These are phyloP conservation scores for Simplicillium sp. DNA, from an alignment of 2,329 filamentous ascomycete genomes.

Conservation along the genomic window DNA sequence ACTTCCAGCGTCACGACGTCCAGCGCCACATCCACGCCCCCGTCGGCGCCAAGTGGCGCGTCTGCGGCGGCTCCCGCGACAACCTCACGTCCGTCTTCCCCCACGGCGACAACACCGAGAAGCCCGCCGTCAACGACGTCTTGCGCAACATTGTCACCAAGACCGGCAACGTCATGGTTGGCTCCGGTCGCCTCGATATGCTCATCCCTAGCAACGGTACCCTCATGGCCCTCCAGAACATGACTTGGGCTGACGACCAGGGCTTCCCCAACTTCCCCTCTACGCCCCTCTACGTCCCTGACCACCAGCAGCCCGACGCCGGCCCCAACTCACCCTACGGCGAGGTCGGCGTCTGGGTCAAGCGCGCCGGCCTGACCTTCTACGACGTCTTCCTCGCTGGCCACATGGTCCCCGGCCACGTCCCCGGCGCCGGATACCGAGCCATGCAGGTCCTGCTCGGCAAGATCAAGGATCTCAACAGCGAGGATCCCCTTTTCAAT, in stretches of 20 bases:
- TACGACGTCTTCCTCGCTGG: background rate
- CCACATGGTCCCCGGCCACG: background rate
- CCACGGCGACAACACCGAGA: background rate
- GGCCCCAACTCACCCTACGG: background rate
- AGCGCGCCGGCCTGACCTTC: background rate
- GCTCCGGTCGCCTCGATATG: slow-evolving; percentile 27
- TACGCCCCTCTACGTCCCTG: slow-evolving; percentile 3
- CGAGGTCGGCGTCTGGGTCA: background rate
- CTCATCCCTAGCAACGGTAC: slow-evolving; percentile 54
- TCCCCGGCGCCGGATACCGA: background rate
- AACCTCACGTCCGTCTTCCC: background rate
- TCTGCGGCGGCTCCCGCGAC: background rate
- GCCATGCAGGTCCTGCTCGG: background rate
- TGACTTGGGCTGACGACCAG: slow-evolving; percentile 59
- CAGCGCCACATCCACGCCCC: background rate
- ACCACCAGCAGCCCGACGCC: slow-evolving; percentile 19
- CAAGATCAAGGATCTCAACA: background rate
- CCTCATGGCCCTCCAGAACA: slow-evolving; percentile 57
- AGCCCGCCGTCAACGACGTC: background rate
- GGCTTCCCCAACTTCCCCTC: slow-evolving; percentile 47
- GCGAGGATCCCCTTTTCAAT: background rate
- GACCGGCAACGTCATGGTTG: background rate
- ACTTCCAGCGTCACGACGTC: background rate
- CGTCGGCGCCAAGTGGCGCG: background rate
- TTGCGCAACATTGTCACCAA: background rate